These are phyloP conservation scores for Aspergillus tubingensis DNA, from an alignment of 2,329 filamentous ascomycete genomes.

Conservation along the genomic window DNA sequence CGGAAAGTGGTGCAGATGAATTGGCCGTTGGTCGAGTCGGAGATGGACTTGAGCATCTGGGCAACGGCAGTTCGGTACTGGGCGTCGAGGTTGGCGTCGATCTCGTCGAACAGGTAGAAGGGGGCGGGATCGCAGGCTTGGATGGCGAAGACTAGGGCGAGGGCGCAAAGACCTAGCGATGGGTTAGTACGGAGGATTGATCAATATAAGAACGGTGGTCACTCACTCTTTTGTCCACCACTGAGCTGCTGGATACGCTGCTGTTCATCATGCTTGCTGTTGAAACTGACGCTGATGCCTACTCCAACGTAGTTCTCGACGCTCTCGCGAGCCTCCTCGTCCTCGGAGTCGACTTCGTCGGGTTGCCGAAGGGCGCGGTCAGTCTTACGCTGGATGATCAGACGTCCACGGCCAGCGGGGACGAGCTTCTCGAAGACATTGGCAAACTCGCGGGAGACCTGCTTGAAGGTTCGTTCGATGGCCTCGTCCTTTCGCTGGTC, in stretches of 20 bases:
- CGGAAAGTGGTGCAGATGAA: conserved; percentile 99
- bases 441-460: conserved; percentile 90
- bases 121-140: conserved; percentile 96
- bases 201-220: neutral
- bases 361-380: conserved; percentile 67
- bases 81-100: conserved; percentile 95
- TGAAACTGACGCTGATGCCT: conserved; percentile 96
- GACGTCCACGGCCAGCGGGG: conserved; percentile 83
- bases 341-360: conserved; percentile 69
- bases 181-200: conserved; percentile 15
- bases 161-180: conserved; percentile 75
- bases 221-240: conserved; percentile 93
- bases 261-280: conserved; percentile 97
- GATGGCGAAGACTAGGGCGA: conserved; percentile 98
- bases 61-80: conserved; percentile 97
- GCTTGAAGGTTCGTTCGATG: conserved; percentile 97
- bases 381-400: conserved; percentile 89
- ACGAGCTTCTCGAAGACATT: conserved; percentile 94
- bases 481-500: conserved; percentile 97
- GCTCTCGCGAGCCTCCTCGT: conserved; percentile 59
- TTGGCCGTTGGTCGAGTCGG: conserved; percentile 62
- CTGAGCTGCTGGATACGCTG: conserved; percentile 96
- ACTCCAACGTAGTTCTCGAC: conserved; percentile 97
- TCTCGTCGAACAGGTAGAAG: conserved; percentile 99
- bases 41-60: conserved; percentile 79